A percentile compares a stretch with the other conserved stretches of the same genome.
Evolutionary conservation across 129 eudicot genomes (phyloP).

Genomic region (Tagetes erecta): DNA sequence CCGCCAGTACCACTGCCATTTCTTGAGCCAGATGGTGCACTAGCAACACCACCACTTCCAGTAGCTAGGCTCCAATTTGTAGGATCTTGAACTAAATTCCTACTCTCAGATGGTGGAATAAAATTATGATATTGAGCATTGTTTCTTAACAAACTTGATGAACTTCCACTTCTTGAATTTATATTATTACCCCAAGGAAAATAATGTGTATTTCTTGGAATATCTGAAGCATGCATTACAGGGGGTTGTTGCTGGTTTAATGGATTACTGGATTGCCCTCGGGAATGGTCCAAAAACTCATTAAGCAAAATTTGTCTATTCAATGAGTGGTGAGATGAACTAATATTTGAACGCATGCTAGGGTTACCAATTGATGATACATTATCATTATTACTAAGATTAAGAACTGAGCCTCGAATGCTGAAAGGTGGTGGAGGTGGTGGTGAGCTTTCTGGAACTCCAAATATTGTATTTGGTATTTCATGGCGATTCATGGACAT

Average conservation of each 20-base stretch:
- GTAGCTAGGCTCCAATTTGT: constrained; percentile 52
- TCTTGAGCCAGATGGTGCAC: constrained; percentile 45
- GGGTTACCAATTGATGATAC: constrained; percentile 32
- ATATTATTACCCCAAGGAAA: constrained; percentile 47
- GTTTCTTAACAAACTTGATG: constrained; percentile 47
- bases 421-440: constrained; percentile 43
- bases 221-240: constrained; percentile 34
- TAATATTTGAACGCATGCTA: constrained; percentile 36
- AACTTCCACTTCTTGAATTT: constrained; percentile 45
- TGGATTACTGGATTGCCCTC: constrained; percentile 33
- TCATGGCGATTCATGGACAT: constrained; percentile 35
- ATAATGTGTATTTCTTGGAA: constrained; percentile 42
- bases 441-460: constrained; percentile 45
- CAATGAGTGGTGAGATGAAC: constrained; percentile 28
- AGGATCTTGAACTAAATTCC: constrained; percentile 55
- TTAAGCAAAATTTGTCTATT: constrained; percentile 40
- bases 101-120: constrained; percentile 48
- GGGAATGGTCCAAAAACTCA: constrained; percentile 46
- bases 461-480: constrained; percentile 40
- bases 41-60: constrained; percentile 43
- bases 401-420: constrained; percentile 27
- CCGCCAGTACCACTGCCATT: constrained; percentile 23
- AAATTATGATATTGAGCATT: constrained; percentile 38
- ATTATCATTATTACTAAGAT: constrained; percentile 23
- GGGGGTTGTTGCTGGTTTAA: constrained; percentile 46